Evolutionary conservation across 1,139 yeast species (phyloP).

Genomic region (Geotrichum candidum): DNA sequence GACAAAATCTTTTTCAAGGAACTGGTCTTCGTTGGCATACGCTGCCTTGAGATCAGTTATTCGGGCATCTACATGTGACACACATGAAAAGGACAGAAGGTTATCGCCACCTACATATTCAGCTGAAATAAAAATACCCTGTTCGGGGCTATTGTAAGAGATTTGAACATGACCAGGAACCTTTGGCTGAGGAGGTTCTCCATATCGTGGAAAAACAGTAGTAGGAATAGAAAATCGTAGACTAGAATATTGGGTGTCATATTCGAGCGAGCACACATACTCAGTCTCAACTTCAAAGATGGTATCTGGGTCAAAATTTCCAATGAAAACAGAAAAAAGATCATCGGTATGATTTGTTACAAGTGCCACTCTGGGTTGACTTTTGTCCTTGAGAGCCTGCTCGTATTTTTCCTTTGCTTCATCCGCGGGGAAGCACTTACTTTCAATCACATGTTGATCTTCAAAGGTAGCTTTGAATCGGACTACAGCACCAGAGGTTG

Average conservation of each 20-base stretch:
- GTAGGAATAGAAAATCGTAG: constrained; percentile 10
- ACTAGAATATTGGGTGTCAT: constrained; percentile 12
- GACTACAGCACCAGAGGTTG: constrained; percentile 6
- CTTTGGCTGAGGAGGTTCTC: background rate
- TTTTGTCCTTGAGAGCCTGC: background rate
- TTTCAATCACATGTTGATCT: background rate
- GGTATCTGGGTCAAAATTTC: background rate
- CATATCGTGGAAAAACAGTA: constrained; percentile 8
- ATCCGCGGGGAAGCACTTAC: constrained; percentile 1
- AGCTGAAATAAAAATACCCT: constrained; percentile 8
- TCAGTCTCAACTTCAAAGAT: constrained; percentile 5
- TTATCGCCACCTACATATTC: background rate
- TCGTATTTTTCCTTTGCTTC: constrained; percentile 4
- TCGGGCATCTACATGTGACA: constrained; percentile 8
- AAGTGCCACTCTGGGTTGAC: background rate
- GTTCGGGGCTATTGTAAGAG: background rate
- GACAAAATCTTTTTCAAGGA: constrained; percentile 7
- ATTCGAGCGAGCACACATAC: constrained; percentile 8
- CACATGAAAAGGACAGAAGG: background rate
- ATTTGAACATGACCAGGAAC: background rate
- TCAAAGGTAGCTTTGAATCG: constrained; percentile 6
- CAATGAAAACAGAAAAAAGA: constrained; percentile 4
- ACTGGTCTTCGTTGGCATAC: background rate
- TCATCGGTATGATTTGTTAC: constrained; percentile 1
- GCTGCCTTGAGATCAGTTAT: background rate